Percentiles rank a stretch among this genome's conserved stretches.
phyloP scores from a whole-genome alignment of 1,139 yeast genomes.

The Suhomyces chickasaworum region DNA sequence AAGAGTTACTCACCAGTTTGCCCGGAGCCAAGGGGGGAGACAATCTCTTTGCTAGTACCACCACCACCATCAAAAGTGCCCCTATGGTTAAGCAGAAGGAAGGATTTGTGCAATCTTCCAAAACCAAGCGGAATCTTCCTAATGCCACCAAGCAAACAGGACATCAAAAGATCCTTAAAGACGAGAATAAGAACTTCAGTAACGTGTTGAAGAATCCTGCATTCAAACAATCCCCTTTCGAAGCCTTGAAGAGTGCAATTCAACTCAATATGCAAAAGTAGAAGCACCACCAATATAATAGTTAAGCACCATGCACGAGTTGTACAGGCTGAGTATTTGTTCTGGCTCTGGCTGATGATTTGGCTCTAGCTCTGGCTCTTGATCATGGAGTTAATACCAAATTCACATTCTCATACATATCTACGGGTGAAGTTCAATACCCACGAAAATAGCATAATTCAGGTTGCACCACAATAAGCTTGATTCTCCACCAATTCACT shows the following conservation, averaged over 20 bases:
- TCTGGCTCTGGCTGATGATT: no score
- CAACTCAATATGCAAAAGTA: constrained; percentile 16
- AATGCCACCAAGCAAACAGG: constrained; percentile 61
- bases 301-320: no score
- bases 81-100: constrained; percentile 11
- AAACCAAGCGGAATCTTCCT: constrained; percentile 52
- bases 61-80: constrained; percentile 13
- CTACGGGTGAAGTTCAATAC: no score
- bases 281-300: no score
- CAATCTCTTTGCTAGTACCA: constrained; percentile 10
- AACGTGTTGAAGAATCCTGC: constrained; percentile 52
- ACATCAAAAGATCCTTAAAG: constrained; percentile 51
- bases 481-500: no score
- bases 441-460: no score
- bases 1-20: constrained; percentile 58
- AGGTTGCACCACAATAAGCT: no score
- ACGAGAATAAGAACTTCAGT: constrained; percentile 59
- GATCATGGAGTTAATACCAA: no score
- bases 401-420: no score
- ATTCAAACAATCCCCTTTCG: constrained; percentile 60
- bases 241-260: constrained; percentile 52
- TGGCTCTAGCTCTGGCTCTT: no score
- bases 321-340: no score
- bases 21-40: constrained; percentile 36
- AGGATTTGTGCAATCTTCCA: constrained; percentile 24